Base-by-base conservation (phyloP, 164 flowering plant genomes). In the Dillenia suffruticosa region DNA sequence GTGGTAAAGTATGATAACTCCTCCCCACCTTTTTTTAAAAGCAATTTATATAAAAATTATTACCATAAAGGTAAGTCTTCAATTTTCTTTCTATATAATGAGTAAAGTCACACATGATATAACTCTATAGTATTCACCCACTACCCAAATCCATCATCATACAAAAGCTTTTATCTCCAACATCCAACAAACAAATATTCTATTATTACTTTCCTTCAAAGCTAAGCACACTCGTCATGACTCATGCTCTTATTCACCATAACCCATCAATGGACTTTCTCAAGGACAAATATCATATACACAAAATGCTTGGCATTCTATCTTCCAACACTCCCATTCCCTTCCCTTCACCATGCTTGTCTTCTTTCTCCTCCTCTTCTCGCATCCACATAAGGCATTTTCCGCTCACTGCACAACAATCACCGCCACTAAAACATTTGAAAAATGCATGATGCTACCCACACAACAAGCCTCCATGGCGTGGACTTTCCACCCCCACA, bases 391-490 rank as follows among this genome's bases (percentile, higher is more conserved):
- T 2, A 9, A 19, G 10, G 73, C 57, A 8, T 22, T 53, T 9
- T 77, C 92, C 5, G 67, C 84, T 1, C 92, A 80, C 46, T 92
- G 98, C 76, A 73, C 82, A 26, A 79, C 89, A 43, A 5, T 14
- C 4, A 77, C 85, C 2, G 49, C 76, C 49, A 59, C 74, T 12
- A 83, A 79, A 63, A 74, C 86, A 48, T 94, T 75, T 58, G 71
- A 90, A 17, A 84, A 83, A 62, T 90, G 97, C 80, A 84, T 81
- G 77, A 61, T 71, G 0, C 86, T 94, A 22, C 95, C 96, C 7
- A 81, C 94, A 16, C 96, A 94, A 70, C 79, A 83, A 69, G 92
- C 98, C 52, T 87, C 96, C 22, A 68, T 90, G 8, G 97, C 98
- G 4, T 94, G 97, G 97, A 87, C 97, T 14, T 87, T 72, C 69